Percentiles rank a stretch among this genome's conserved stretches.
These are phyloP conservation scores for Dictyophora rubrovolvata DNA, from an alignment of 768 basidiomycete species.

Conservation along the genomic window DNA sequence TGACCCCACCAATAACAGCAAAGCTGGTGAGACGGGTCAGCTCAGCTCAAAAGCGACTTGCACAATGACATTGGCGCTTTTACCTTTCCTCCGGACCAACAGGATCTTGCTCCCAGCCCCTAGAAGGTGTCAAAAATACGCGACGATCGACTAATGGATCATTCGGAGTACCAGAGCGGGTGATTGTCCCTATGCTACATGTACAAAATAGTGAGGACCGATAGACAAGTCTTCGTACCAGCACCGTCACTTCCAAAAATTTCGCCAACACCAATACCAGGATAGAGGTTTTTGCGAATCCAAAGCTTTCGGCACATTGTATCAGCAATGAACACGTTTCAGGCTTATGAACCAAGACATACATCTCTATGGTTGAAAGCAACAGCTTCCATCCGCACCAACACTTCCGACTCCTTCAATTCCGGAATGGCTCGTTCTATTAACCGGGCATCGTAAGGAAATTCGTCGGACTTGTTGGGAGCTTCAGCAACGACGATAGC, in stretches of 20 bases:
- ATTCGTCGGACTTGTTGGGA: constrained; percentile 25
- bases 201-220: not conserved
- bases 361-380: constrained; percentile 77
- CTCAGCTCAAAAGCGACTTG: not conserved
- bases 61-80: constrained; percentile 11
- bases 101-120: constrained; percentile 64
- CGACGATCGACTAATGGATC: constrained; percentile 53
- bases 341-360: constrained; percentile 7
- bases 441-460: constrained; percentile 49
- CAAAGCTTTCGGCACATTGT: constrained; percentile 41
- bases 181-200: constrained; percentile 42
- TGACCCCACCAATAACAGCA: constrained; percentile 54
- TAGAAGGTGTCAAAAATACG: constrained; percentile 67
- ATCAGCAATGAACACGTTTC: not conserved
- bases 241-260: constrained; percentile 67
- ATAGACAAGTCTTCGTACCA: constrained; percentile 30
- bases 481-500: constrained; percentile 41
- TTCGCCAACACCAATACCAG: constrained; percentile 46
- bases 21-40: constrained; percentile 31
- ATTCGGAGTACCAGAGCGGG: constrained; percentile 41
- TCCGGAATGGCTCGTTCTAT: constrained; percentile 39
- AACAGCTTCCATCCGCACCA: constrained; percentile 58
- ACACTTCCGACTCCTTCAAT: constrained; percentile 46
- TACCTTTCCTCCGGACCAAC: constrained; percentile 58
- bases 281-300: constrained; percentile 62